Evolutionary conservation across 2,329 filamentous ascomycete species (phyloP).

Genomic region (Celoporthe dispersa): DNA sequence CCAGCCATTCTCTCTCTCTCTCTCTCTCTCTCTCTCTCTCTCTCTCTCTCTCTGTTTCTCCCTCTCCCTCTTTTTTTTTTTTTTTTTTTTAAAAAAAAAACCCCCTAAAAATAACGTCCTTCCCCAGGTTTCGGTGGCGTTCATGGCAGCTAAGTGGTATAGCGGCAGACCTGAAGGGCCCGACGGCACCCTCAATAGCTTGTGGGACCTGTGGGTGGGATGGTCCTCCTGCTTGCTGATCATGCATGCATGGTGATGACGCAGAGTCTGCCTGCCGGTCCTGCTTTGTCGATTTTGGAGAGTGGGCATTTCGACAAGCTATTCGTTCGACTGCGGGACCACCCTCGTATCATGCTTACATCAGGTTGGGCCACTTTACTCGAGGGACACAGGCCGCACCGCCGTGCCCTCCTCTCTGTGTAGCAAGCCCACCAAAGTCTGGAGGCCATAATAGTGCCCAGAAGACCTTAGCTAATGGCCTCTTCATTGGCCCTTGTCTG

Average conservation of each 20-base stretch:
- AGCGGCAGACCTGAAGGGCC: not conserved
- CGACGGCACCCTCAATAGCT: not conserved
- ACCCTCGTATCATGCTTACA: not conserved
- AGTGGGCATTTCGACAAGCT: not conserved
- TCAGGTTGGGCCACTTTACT: not conserved
- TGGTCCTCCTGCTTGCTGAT: not conserved
- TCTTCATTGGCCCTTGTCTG: not conserved
- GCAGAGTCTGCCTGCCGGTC: not conserved
- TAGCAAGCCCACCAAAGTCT: not conserved
- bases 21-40: too few species aligned
- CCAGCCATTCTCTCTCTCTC: too few species aligned
- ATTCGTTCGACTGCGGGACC: not conserved
- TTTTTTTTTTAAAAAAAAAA: too few species aligned
- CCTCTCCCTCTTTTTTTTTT: not conserved
- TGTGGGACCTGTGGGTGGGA: not conserved
- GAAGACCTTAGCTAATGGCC: not conserved
- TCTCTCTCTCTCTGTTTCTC: too few species aligned
- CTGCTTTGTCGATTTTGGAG: not conserved
- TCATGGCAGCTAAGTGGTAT: not conserved
- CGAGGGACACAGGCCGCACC: not conserved
- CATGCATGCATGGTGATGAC: not conserved
- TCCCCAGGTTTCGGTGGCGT: not conserved
- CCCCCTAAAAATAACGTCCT: not conserved
- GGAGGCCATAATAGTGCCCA: not conserved
- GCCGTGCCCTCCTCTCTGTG: not conserved